These are phyloP conservation scores for Erythrophleum ivorense DNA, from an alignment of 331 rosid genomes.

Conservation along the genomic window DNA sequence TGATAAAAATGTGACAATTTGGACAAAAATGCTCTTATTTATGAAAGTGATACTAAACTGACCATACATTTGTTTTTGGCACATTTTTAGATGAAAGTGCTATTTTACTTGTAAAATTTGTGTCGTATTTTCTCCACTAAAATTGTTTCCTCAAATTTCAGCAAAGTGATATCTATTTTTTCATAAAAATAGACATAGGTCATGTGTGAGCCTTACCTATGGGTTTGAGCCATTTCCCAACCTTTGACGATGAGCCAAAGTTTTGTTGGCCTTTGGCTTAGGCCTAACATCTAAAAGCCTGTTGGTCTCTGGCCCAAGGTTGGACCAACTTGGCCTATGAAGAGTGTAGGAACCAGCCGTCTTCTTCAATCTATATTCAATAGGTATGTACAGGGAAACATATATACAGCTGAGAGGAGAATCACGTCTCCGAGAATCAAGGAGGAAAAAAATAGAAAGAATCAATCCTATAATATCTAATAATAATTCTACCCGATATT, in stretches of 20 bases:
- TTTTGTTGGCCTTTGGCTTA: background rate
- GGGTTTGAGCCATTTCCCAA: background rate
- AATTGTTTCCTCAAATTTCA: background rate
- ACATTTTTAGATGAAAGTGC: background rate
- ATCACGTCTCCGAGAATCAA: too few species aligned
- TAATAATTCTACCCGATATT: too few species aligned
- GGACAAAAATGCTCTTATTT: background rate
- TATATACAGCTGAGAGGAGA: too few species aligned
- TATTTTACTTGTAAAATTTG: background rate
- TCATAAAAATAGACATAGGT: background rate
- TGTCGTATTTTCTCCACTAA: background rate
- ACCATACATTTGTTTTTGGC: background rate
- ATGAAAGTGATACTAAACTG: background rate
- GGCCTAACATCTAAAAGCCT: background rate
- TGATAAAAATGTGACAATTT: background rate
- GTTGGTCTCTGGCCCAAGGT: too few species aligned
- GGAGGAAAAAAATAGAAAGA: too few species aligned
- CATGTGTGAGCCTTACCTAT: background rate
- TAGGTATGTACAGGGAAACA: too few species aligned
- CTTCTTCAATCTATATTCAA: too few species aligned
- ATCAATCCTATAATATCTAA: too few species aligned
- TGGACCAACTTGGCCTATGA: too few species aligned
- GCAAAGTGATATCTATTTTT: background rate
- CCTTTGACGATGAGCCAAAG: background rate
- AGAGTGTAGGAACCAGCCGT: too few species aligned